Percentiles rank a stretch among this genome's conserved stretches.
These are phyloP conservation scores for Lactifluus hygrophoroides DNA, from an alignment of 768 basidiomycete genomes.

Conservation along the genomic window DNA sequence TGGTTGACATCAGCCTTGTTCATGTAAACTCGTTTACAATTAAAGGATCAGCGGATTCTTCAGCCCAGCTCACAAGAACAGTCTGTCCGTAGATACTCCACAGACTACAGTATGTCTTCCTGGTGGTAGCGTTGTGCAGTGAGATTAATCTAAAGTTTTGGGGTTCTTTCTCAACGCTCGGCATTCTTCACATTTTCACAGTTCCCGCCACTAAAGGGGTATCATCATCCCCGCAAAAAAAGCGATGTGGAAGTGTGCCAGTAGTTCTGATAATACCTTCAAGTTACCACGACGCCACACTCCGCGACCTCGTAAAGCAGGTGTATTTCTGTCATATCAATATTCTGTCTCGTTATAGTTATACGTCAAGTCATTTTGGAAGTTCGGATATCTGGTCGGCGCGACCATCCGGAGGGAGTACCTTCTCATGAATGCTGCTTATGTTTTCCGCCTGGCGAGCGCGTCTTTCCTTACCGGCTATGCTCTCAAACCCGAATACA, in stretches of 20 bases:
- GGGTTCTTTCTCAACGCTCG: not conserved
- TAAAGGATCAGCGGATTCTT: too few relatives aligned
- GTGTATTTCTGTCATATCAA: not conserved
- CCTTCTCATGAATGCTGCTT: slow-evolving; percentile 1
- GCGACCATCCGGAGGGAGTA: not conserved
- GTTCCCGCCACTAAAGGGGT: not conserved
- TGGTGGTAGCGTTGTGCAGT: too few relatives aligned
- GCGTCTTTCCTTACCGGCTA: slow-evolving; percentile 11
- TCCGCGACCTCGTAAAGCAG: not conserved
- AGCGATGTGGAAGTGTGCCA: not conserved
- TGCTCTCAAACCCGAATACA: slow-evolving; percentile 10
- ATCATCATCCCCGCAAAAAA: not conserved
- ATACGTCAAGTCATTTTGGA: not conserved
- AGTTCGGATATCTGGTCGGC: slow-evolving; percentile 6
- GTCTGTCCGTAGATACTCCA: too few relatives aligned
- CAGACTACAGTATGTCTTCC: too few relatives aligned
- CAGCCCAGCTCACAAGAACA: too few relatives aligned
- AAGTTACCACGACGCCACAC: not conserved
- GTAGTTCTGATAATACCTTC: not conserved
- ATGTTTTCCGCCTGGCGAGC: not conserved
- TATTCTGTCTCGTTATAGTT: not conserved
- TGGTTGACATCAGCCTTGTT: too few relatives aligned
- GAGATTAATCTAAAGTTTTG: not conserved
- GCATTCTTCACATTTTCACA: too few relatives aligned
- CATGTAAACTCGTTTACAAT: too few relatives aligned